Conservation (phyloP, 169 alveolate species). For the Plasmodium gallinaceum region DNA sequence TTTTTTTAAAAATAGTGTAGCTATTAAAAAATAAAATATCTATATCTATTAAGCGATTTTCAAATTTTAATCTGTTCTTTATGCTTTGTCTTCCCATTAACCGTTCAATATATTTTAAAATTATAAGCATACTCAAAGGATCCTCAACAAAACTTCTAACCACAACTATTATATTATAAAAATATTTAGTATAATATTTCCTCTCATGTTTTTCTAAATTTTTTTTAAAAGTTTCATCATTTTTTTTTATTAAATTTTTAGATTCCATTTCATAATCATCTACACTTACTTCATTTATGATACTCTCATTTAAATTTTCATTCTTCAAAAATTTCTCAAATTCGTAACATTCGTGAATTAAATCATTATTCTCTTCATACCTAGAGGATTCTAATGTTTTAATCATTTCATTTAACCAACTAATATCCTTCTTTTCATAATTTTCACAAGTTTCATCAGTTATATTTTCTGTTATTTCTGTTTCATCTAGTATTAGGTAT, state of each 20-base stretch:
- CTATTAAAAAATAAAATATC: slow-evolving; percentile 69
- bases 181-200: slow-evolving; percentile 58
- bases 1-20: slow-evolving; percentile 32
- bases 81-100: slow-evolving; percentile 46
- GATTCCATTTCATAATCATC: slow-evolving; percentile 23
- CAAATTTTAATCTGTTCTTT: slow-evolving; percentile 33
- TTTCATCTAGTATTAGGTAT: slow-evolving; percentile 33
- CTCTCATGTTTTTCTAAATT: slow-evolving; percentile 30
- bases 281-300: slow-evolving; percentile 11
- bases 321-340: slow-evolving; percentile 32
- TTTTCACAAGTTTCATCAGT: not conserved
- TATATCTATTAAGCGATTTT: slow-evolving; percentile 60
- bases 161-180: slow-evolving; percentile 49
- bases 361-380: slow-evolving; percentile 23
- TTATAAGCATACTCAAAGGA: slow-evolving; percentile 42
- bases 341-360: slow-evolving; percentile 48
- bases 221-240: slow-evolving; percentile 53
- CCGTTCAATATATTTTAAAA: slow-evolving; percentile 52
- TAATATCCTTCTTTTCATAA: not conserved
- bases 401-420: slow-evolving; percentile 17
- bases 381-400: slow-evolving; percentile 9
- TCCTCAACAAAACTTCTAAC: slow-evolving; percentile 47
- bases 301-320: slow-evolving; percentile 35
- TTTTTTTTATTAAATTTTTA: slow-evolving; percentile 22
- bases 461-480: not conserved